Conservation (phyloP, 2,329 filamentous ascomycete species). For the Epichloe gansuensis region DNA sequence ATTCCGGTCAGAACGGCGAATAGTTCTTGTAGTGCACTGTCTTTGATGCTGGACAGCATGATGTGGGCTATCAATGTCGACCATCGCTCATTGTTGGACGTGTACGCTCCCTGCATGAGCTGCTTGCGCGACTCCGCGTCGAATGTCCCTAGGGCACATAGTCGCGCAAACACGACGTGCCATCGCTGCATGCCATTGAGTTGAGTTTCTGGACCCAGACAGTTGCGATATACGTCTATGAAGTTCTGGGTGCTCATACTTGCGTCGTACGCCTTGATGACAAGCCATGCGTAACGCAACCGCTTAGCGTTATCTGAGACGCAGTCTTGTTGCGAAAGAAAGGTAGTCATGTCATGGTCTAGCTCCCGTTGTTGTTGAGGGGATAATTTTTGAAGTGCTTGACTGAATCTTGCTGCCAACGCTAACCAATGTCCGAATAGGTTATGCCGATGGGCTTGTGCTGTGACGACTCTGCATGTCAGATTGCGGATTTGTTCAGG, state of each 20-base stretch:
- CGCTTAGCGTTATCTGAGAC: constrained; percentile 3
- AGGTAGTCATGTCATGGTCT: constrained; percentile 4
- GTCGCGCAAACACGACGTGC: constrained; percentile 10
- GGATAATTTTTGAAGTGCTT: constrained; percentile 7
- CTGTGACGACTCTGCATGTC: constrained; percentile 6
- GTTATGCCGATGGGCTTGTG: constrained; percentile 11
- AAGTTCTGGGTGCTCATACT: constrained; percentile 8
- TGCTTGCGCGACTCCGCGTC: constrained; percentile 1
- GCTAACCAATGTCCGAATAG: constrained; percentile 8
- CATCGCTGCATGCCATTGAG: constrained; percentile 11
- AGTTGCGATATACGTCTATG: constrained; percentile 2
- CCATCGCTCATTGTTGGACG: constrained; percentile 11
- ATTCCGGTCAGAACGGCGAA: constrained; percentile 8
- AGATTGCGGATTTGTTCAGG: constrained; percentile 6
- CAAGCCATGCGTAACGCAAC: constrained; percentile 12
- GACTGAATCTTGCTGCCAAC: constrained; percentile 10
- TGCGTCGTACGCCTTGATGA: constrained; percentile 10
- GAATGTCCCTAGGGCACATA: constrained; percentile 6
- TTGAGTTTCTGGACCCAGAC: background rate
- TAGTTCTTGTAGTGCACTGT: constrained; percentile 7
- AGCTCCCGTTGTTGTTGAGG: constrained; percentile 5
- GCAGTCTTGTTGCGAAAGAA: constrained; percentile 7
- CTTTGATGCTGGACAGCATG: background rate
- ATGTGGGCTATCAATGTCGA: constrained; percentile 6
- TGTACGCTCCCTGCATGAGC: constrained; percentile 6